A percentile compares a stretch with the other conserved stretches of the same genome.
Evolutionary conservation across 768 basidiomycete genomes (phyloP).

Genomic region (Phlebiopsis gigantea): DNA sequence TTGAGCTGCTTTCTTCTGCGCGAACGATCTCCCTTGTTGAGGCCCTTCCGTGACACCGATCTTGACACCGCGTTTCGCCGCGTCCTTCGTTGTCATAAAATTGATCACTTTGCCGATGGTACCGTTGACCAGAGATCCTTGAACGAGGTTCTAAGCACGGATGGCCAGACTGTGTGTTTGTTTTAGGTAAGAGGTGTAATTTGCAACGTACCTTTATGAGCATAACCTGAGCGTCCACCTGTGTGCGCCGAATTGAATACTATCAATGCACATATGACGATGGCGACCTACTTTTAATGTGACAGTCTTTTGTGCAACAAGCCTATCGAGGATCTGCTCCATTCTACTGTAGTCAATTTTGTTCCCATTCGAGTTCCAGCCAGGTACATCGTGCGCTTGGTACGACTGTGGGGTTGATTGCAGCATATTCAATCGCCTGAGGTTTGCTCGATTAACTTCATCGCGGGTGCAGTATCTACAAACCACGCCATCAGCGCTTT

Average conservation of each 20-base stretch:
- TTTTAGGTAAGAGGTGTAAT: background rate
- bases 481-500: background rate
- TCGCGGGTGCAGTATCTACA: constrained; percentile 11
- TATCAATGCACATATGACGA: background rate
- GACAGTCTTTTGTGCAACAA: constrained; percentile 22
- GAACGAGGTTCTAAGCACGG: constrained; percentile 64
- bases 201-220: constrained; percentile 49
- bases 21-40: background rate
- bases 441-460: constrained; percentile 8
- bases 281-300: constrained; percentile 37
- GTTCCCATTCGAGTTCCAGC: constrained; percentile 7
- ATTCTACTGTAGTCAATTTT: background rate
- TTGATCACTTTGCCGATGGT: constrained; percentile 42
- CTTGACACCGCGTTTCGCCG: background rate
- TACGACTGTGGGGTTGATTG: background rate
- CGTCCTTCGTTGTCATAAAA: constrained; percentile 17
- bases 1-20: background rate
- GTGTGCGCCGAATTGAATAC: background rate
- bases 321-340: constrained; percentile 9
- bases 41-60: constrained; percentile 1
- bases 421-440: background rate
- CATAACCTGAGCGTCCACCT: constrained; percentile 88
- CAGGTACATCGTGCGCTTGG: constrained; percentile 5
- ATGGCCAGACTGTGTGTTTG: too few species aligned
- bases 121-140: constrained; percentile 69